Evolutionary conservation across 768 basidiomycete species (phyloP).

Genomic region (Boletus subparvulus): DNA sequence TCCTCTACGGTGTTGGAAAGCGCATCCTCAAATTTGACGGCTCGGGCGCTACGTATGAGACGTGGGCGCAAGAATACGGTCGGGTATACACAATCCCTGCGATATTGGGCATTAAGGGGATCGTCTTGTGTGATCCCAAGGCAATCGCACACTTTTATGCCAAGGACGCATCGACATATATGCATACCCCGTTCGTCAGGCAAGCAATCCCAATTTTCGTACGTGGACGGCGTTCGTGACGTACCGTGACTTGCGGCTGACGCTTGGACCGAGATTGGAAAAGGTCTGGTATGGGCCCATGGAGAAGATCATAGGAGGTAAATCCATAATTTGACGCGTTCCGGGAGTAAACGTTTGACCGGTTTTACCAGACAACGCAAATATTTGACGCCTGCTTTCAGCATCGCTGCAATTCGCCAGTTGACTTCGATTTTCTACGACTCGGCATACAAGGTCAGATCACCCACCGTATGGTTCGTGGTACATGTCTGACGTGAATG

Average conservation of each 20-base stretch:
- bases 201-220: slow-evolving; percentile 29
- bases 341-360: background rate
- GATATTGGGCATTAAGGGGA: background rate
- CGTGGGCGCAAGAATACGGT: slow-evolving; percentile 19
- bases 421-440: slow-evolving; percentile 41
- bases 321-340: background rate
- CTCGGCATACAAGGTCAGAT: slow-evolving; percentile 26
- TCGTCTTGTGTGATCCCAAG: slow-evolving; percentile 41
- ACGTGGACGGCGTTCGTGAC: background rate
- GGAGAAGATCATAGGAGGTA: slow-evolving; percentile 48
- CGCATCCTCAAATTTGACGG: background rate
- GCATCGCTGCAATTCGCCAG: slow-evolving; percentile 36
- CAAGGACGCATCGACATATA: slow-evolving; percentile 33
- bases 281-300: slow-evolving; percentile 31
- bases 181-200: slow-evolving; percentile 35
- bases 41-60: slow-evolving; percentile 10
- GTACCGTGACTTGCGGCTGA: background rate
- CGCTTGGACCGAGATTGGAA: slow-evolving; percentile 18
- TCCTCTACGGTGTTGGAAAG: slow-evolving; percentile 15
- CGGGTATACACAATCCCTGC: slow-evolving; percentile 9
- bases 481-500: background rate
- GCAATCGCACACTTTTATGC: slow-evolving; percentile 7
- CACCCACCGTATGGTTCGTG: background rate
- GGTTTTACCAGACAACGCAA: slow-evolving; percentile 33
- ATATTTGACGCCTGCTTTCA: slow-evolving; percentile 40